Base-by-base conservation (phyloP, 192 early-diverging fungal species). In the Pilaira anomala region DNA sequence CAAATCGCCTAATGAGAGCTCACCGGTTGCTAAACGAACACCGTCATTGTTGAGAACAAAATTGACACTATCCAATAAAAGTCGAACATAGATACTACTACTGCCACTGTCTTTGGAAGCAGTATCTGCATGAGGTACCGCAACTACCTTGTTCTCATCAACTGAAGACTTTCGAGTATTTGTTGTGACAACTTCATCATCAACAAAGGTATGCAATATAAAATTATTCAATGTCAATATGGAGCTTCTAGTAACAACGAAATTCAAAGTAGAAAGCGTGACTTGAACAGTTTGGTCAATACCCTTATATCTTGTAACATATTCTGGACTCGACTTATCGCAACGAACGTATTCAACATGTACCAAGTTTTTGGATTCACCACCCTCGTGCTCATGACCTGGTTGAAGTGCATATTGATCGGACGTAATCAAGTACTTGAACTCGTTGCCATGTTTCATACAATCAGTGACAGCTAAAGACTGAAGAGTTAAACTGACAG, bases 181-280 rank as follows among this genome's bases (percentile, higher is more conserved):
- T 4, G 26, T 63, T 22, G 48, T 22, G 28, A 28, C 26, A 0
- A 40, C 36, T 18, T 63, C 62, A 52, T 50, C 62, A 30, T 52
- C 57, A 14, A 75, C 76, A 72, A 93, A 93, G 6, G 90, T 90
- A 46, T 85, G 83, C 13, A 93, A 66, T 5, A 95, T 76, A 64
- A 92, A 95, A 60, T 94, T 88, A 71, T 96, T 93, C 9, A 93
- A 74, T 7, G 82, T 86, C 64, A 96, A 72, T 12, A 98, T 88
- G 54, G 88, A 89, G 67, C 88, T 90, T 28, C 88, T 86, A 9
- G 92, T 90, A 2, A 97, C 78, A 55, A 95, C 88, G 62, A 97
- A 77, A 25, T 89, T 88, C 18, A 96, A 65, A 33, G 77, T 90
- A 40, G 84, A 95, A 59, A 85, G 81, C 16, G 85, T 87, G 1